Evolutionary conservation across 225 moss, liverwort and hornwort genomes (phyloP), one percentile per base, ranked within the genome.

Genomic region (Asterella californica): DNA sequence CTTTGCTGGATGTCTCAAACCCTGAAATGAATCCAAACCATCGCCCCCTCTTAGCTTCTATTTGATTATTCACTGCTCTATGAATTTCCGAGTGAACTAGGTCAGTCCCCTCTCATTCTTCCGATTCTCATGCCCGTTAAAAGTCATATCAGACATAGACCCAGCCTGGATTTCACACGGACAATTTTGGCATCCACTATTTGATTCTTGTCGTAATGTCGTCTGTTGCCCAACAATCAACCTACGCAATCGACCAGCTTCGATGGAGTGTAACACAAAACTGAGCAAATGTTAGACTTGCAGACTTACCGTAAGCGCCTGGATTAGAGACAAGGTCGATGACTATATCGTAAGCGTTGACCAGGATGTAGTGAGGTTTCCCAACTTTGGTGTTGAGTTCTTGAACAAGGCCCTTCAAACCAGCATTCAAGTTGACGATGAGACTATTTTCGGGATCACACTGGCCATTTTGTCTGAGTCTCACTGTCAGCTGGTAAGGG

Each of bases 401-500:
- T 15, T 79, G 78, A 10, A 92, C 80, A 0, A 92, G 81, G 61
- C 61, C 79, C 70, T 45, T 81, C 34, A 92, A 76, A 15, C 87
- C 91, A 12, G 59, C 45, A 74, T 91, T 91, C 73, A 91, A 86
- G 34, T 70, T 42, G 64, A 55, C 5, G 45, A 91, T 87, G 0
- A 91, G 42, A 15, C 54, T n/a, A 66, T 89, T 91, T 72, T 90
- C 89, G 0, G 86, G 74, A 71, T 88, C 88, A 57, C 90, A 91
- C 69, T 83, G 78, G 0, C 85, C 85, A 6, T 62, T 60, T 8
- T 37, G 9, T 2, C 76, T 79, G 0, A 81, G 66, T 29, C 79
- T 22, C 0, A 88, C 30, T 0, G 89, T 82, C 81, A 85, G 81
- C 14, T 86, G 84, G 67, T 88, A 89, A 0, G 92, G 92, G 19